These are phyloP conservation scores for Cinchona pubescens DNA, from an alignment of 257 asterid species.

Conservation along the genomic window DNA sequence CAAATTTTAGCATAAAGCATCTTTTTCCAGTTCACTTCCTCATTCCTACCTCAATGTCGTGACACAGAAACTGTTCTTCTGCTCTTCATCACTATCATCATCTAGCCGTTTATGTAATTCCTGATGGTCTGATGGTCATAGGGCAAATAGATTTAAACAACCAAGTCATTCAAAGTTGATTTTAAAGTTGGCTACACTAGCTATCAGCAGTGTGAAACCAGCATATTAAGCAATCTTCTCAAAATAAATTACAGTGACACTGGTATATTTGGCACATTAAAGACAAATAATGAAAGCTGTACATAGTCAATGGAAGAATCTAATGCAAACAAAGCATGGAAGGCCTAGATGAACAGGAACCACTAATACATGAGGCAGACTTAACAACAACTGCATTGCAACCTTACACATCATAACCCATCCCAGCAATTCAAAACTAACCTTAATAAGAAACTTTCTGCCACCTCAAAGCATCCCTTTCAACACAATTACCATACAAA, in stretches of 20 bases:
- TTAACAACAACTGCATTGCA: neutral
- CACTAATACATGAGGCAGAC: neutral
- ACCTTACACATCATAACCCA: neutral
- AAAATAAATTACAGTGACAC: neutral
- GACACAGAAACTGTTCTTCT: neutral
- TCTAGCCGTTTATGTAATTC: neutral
- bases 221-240: neutral
- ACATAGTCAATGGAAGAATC: neutral
- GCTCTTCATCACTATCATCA: neutral
- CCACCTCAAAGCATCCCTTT: neutral
- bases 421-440: constrained; percentile 7
- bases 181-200: neutral
- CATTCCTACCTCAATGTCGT: neutral
- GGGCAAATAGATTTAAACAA: neutral
- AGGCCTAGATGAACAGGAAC: neutral
- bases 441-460: constrained; percentile 5
- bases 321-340: neutral
- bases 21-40: neutral
- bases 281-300: neutral
- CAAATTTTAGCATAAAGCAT: neutral
- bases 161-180: neutral
- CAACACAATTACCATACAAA: neutral
- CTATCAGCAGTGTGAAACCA: neutral
- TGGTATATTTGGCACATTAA: neutral
- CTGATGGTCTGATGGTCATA: neutral